Base-by-base conservation (phyloP, 345 rosid species). In the Citrus hindsii region DNA sequence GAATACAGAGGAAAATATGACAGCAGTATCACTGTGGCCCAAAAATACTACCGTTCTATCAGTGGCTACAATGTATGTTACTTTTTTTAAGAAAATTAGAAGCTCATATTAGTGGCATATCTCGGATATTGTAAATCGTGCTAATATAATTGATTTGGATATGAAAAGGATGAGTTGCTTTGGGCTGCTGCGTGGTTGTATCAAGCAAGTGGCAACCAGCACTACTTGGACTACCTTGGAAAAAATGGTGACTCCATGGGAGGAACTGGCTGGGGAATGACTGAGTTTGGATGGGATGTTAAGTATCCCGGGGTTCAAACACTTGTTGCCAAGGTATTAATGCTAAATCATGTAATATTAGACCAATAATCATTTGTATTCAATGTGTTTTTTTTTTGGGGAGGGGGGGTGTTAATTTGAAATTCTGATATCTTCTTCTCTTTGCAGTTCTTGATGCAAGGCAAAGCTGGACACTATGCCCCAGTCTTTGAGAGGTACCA, bases 161-260 rank as follows among this genome's bases (percentile, higher is more conserved):
- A 33, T 27, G 7, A 75, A 24, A 85, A 96, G 98, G 99, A 97
- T 65, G 99, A 94, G 80, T 83, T 97, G 88, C 82, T 97, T 0
- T 97, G 98, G 98, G 98, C 98, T 33, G 97, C 99, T 28, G 98
- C 99, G 22, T 97, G 99, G 99, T 60, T 97, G 85, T 94, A 86
- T 78, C 92, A 93, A 51, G 99, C 99, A 38, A 88, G 95, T 2
- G 84, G 89, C 89, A 91, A 87, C 28, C 85, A 88, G 62, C 89
- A 82, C 82, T 97, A 92, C 87, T 76, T 94, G 86, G 84, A 89
- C 86, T 97, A 97, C 87, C 88, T 97, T 66, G 98, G 89, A 42
- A 87, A 82, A 18, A 97, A 97, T 71, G 98, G 92, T 37, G 97
- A 94, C 33, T 79, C 93, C 0, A 80, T 97, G 90, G 99, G 99